These are phyloP conservation scores for Ogataea pini DNA, from an alignment of 805 yeast genomes.

Conservation along the genomic window DNA sequence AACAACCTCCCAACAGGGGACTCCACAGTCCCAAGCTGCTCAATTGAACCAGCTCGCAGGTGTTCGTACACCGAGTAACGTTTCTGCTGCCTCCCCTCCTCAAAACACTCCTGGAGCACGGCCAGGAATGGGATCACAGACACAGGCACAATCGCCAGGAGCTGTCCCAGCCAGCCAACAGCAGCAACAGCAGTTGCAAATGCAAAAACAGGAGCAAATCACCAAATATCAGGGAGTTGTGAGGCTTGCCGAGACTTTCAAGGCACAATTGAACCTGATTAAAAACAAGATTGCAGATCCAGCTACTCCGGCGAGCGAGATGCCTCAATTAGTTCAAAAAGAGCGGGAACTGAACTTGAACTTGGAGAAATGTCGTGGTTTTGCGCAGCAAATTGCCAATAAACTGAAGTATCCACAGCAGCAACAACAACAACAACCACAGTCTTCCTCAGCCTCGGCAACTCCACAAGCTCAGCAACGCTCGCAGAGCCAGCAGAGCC, in stretches of 20 bases:
- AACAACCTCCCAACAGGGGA: conserved; percentile 11
- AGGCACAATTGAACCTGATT: conserved; percentile 50
- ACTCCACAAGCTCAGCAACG: conserved; percentile 7
- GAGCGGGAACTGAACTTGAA: conserved; percentile 48
- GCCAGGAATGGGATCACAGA: conserved; percentile 27
- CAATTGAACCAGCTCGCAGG: conserved; percentile 12
- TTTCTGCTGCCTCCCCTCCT: conserved; percentile 14
- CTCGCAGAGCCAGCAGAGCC: conserved; percentile 18
- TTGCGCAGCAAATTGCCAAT: conserved; percentile 43
- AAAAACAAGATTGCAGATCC: conserved; percentile 48
- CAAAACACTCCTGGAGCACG: conserved; percentile 24
- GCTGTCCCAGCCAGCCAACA: conserved; percentile 9
- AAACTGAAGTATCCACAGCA: conserved; percentile 37
- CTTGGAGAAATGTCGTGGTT: conserved; percentile 47
- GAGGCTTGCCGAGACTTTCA: conserved; percentile 49
- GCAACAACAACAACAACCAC: conserved; percentile 11
- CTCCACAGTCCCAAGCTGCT: conserved; percentile 18
- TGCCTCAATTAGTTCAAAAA: conserved; percentile 47
- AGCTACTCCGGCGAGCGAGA: conserved; percentile 45
- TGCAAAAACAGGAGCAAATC: conserved; percentile 33
- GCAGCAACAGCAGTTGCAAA: conserved; percentile 26
- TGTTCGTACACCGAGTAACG: conserved; percentile 10
- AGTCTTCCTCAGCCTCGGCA: conserved; percentile 1
- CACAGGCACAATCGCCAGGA: conserved; percentile 15
- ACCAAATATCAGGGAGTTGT: conserved; percentile 45